Percentiles rank a stretch among this genome's conserved stretches.
Conservation (phyloP, 2,329 filamentous ascomycete genomes). For the Helminthosporium solani region DNA sequence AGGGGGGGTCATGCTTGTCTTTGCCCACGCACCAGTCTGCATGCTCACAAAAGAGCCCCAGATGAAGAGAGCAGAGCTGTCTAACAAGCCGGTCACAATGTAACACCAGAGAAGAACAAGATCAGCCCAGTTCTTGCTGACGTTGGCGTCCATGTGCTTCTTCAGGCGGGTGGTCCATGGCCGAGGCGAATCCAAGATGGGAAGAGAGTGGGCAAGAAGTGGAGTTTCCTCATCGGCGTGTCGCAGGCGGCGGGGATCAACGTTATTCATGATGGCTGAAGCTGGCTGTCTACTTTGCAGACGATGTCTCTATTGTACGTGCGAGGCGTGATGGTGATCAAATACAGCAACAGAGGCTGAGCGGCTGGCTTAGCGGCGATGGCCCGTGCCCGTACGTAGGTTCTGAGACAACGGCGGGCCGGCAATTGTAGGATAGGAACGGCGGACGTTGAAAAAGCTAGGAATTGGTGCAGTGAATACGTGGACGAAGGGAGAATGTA, state of each 20-base stretch:
- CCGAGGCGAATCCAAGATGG: constrained; percentile 18
- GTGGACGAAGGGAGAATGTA: background rate
- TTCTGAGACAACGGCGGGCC: background rate
- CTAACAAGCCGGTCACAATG: constrained; percentile 73
- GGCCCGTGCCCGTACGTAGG: background rate
- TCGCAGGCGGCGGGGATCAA: constrained; percentile 8
- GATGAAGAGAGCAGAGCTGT: constrained; percentile 72
- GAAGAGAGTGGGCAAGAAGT: constrained; percentile 28
- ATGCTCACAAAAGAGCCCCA: constrained; percentile 82
- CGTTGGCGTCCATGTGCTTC: constrained; percentile 47
- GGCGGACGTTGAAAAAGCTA: background rate
- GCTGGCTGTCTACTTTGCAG: constrained; percentile 6
- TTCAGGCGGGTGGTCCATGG: constrained; percentile 14
- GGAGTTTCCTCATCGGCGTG: constrained; percentile 33
- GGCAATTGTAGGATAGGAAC: constrained; percentile 4
- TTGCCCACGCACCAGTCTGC: constrained; percentile 76
- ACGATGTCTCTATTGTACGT: too few species aligned
- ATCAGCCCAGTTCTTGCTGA: constrained; percentile 66
- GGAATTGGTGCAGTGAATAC: constrained; percentile 1
- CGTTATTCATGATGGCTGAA: constrained; percentile 17
- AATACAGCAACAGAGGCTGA: background rate
- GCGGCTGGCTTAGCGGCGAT: background rate
- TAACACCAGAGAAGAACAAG: constrained; percentile 70
- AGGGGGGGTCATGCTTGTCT: constrained; percentile 42
- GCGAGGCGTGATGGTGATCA: constrained; percentile 2